Conservation (phyloP, 805 yeast genomes). For the Candida qinlingensis region DNA sequence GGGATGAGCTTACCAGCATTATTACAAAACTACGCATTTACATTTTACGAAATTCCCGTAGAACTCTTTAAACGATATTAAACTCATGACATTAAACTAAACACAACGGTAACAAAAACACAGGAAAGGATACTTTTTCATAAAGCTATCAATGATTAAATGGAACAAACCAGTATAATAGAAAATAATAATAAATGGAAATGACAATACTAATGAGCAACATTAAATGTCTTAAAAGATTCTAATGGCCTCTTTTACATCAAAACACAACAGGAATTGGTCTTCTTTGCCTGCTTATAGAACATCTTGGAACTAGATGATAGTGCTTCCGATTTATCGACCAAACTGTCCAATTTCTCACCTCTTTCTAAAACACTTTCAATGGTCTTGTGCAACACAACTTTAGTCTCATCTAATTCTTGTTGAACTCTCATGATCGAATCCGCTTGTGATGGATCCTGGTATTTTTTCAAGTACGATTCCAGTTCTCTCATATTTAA, state of each 20-base stretch:
- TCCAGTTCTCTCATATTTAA: conserved; percentile 58
- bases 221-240: too few species aligned
- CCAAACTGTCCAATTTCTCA: conserved; percentile 89
- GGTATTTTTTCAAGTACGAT: conserved; percentile 73
- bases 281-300: conserved; percentile 94
- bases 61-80: neutral
- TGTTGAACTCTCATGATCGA: conserved; percentile 95
- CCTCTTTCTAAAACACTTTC: conserved; percentile 94
- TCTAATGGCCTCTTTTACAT: conserved; percentile 26
- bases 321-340: conserved; percentile 91
- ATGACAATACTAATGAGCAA: too few species aligned
- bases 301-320: conserved; percentile 87
- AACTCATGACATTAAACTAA: neutral
- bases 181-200: neutral
- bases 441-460: conserved; percentile 96
- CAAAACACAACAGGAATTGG: conserved; percentile 82
- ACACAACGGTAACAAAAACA: neutral
- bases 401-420: conserved; percentile 95
- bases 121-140: neutral
- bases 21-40: neutral
- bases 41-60: too few species aligned
- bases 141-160: too few species aligned
- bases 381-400: conserved; percentile 91
- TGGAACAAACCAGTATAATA: too few species aligned
- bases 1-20: neutral